Percentiles rank a stretch among this genome's conserved stretches.
phyloP scores from a whole-genome alignment of 2,329 filamentous ascomycete species.

The Fusarium setosum region DNA sequence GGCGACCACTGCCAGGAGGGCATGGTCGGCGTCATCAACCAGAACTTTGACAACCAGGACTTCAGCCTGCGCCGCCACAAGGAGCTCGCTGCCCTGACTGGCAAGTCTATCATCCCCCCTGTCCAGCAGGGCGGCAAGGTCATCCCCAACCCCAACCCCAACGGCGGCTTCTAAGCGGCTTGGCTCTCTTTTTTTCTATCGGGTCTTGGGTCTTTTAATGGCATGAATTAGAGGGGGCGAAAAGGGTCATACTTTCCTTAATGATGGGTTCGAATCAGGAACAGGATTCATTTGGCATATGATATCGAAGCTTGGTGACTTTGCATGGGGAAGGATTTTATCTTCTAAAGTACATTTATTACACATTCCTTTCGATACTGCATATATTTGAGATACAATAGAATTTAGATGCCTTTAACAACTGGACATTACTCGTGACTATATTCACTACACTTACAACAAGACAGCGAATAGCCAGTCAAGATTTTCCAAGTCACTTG shows the following conservation, averaged over 20 bases:
- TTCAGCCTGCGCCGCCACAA: conserved; percentile 53
- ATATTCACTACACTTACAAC: not conserved
- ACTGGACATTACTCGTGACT: not conserved
- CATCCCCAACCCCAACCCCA: conserved; percentile 56
- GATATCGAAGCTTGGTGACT: not conserved
- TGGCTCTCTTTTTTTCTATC: not conserved
- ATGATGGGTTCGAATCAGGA: not conserved
- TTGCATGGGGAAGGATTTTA: conserved; percentile 12
- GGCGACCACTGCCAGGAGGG: conserved; percentile 60
- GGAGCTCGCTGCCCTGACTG: conserved; percentile 48
- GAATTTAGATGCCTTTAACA: not conserved
- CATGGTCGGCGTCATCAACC: conserved; percentile 63
- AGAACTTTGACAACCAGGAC: conserved; percentile 53
- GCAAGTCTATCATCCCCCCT: conserved; percentile 45
- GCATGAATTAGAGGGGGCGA: not conserved
- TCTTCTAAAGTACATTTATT: conserved; percentile 10
- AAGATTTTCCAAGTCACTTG: no score
- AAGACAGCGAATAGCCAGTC: no score
- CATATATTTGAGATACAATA: conserved; percentile 6
- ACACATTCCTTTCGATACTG: conserved; percentile 14
- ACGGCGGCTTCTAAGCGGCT: conserved; percentile 48
- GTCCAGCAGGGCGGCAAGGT: conserved; percentile 50
- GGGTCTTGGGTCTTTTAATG: not conserved
- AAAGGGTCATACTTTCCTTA: conserved; percentile 6
- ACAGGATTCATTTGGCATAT: not conserved